Conservation (phyloP, 2,329 filamentous ascomycete species). For the Aspergillus ochraceus region DNA sequence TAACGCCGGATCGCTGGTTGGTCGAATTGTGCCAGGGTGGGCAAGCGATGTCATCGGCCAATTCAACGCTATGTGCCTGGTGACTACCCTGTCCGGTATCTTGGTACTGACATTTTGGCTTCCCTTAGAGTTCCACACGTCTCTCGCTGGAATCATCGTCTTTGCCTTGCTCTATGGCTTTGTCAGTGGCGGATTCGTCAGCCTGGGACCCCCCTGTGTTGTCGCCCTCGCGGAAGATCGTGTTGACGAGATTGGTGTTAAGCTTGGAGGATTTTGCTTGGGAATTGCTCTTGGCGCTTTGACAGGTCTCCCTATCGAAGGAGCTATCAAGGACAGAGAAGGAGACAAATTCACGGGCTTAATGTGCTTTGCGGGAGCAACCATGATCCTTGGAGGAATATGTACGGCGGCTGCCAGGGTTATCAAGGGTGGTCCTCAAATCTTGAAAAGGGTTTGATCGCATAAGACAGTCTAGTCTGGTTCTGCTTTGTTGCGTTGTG, state of each 20-base stretch:
- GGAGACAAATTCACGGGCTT: not conserved
- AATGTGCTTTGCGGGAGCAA: not conserved
- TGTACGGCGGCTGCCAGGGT: not conserved
- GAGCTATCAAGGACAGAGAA: not conserved
- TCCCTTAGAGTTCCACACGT: not conserved
- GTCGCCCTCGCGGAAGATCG: not conserved
- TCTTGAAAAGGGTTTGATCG: not conserved
- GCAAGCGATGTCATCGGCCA: not conserved
- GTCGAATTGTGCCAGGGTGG: constrained; percentile 1
- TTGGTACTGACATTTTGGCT: not conserved
- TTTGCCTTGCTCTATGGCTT: constrained; percentile 1
- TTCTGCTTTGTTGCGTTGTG: not conserved
- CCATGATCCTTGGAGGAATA: not conserved
- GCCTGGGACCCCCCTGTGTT: not conserved
- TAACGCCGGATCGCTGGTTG: not conserved
- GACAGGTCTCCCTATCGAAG: not conserved
- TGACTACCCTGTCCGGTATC: not conserved
- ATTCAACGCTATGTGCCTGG: constrained; percentile 1
- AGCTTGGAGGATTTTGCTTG: not conserved
- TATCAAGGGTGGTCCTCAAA: not conserved
- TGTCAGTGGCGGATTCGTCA: constrained; percentile 1
- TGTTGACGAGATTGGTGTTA: not conserved
- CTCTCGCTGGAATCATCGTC: not conserved
- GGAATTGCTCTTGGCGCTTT: not conserved
- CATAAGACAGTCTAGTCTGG: not conserved